Conservation (phyloP, 495 filamentous ascomycete genomes). For the Pyrenula aspistea region DNA sequence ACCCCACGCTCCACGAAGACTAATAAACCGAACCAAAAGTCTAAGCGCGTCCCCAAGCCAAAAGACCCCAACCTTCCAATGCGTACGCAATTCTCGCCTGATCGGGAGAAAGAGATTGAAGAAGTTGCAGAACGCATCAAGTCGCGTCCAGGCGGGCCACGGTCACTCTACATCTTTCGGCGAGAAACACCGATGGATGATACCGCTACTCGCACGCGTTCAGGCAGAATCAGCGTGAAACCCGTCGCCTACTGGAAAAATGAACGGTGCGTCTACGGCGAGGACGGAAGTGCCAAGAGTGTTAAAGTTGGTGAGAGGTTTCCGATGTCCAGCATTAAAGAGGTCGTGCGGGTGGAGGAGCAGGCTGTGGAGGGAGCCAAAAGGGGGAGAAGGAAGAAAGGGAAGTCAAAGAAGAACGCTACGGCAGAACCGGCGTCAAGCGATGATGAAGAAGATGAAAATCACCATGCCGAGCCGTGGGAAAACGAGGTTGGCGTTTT, state of each 20-base stretch:
- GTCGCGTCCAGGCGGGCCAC: background rate
- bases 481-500: slow-evolving; percentile 48
- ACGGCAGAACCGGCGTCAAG: slow-evolving; percentile 12
- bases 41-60: background rate
- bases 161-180: slow-evolving; percentile 50
- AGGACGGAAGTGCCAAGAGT: slow-evolving; percentile 33
- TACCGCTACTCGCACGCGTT: slow-evolving; percentile 37
- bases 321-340: slow-evolving; percentile 54
- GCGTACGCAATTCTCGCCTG: background rate
- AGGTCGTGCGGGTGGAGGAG: slow-evolving; percentile 62
- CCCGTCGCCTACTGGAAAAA: slow-evolving; percentile 84
- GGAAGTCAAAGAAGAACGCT: slow-evolving; percentile 21
- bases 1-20: background rate
- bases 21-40: background rate
- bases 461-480: slow-evolving; percentile 41
- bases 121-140: background rate
- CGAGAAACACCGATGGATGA: slow-evolving; percentile 49
- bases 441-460: slow-evolving; percentile 34
- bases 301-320: slow-evolving; percentile 36
- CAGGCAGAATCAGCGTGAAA: slow-evolving; percentile 47
- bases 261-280: slow-evolving; percentile 59
- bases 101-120: background rate
- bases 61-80: slow-evolving; percentile 14
- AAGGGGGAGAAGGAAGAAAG: slow-evolving; percentile 20
- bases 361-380: slow-evolving; percentile 26